phyloP scores from a whole-genome alignment of 768 basidiomycete species.

The Hydnum rufescens region DNA sequence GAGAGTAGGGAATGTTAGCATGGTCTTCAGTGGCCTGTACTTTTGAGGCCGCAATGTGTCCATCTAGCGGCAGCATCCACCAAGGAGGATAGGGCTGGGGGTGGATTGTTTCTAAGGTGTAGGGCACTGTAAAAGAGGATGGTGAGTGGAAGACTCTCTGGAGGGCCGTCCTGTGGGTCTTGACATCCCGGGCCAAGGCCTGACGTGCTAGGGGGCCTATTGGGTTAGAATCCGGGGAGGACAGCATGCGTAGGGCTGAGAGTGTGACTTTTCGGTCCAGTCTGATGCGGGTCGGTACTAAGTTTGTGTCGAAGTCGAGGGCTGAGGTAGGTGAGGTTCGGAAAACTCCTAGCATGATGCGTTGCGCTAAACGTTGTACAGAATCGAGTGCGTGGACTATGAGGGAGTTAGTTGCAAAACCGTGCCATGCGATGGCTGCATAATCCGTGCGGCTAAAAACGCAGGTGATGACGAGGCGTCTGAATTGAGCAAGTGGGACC shows the following conservation, averaged over 20 bases:
- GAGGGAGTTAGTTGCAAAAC: background rate
- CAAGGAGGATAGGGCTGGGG: constrained; percentile 1
- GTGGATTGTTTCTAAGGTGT: constrained; percentile 2
- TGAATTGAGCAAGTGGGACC: background rate
- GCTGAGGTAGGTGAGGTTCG: constrained; percentile 3
- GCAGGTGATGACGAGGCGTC: background rate
- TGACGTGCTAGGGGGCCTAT: background rate
- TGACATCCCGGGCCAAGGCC: background rate
- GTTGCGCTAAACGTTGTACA: constrained; percentile 1
- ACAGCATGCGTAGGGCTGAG: background rate
- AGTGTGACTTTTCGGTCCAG: background rate
- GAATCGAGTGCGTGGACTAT: background rate
- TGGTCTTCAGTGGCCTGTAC: constrained; percentile 1
- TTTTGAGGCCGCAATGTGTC: background rate
- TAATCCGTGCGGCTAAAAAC: constrained; percentile 1
- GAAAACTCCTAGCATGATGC: constrained; percentile 5
- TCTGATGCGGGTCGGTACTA: background rate
- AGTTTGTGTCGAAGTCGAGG: background rate
- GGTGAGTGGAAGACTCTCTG: background rate
- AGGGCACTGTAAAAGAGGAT: background rate
- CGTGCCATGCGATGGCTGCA: constrained; percentile 5
- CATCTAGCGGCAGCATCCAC: background rate
- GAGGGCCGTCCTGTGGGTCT: background rate
- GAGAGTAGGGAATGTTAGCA: background rate
- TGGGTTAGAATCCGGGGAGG: constrained; percentile 1